phyloP scores from a whole-genome alignment of 306 rosid genomes.

The Cicer yamashitae region DNA sequence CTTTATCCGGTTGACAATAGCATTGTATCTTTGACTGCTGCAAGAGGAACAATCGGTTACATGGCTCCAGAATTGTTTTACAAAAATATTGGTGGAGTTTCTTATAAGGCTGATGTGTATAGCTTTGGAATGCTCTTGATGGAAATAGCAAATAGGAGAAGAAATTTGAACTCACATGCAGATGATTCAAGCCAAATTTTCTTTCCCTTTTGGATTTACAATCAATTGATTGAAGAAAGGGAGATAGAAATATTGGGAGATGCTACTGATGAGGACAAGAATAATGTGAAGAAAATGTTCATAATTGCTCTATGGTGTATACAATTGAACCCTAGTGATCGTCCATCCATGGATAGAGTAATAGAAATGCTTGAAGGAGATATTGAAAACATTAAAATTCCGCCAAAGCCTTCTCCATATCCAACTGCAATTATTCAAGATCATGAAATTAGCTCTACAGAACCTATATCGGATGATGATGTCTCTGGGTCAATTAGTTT shows the following conservation, averaged over 20 bases:
- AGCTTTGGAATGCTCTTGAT: constrained; percentile 45
- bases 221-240: background rate
- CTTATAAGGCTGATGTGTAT: constrained; percentile 27
- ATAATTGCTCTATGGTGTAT: constrained; percentile 53
- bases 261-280: background rate
- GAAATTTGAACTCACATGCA: constrained; percentile 13
- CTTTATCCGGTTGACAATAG: constrained; percentile 15
- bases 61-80: constrained; percentile 48
- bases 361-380: constrained; percentile 50
- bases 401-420: constrained; percentile 45
- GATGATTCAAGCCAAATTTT: constrained; percentile 41
- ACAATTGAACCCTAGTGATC: constrained; percentile 43
- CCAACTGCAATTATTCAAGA: constrained; percentile 1
- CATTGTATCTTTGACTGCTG: constrained; percentile 11
- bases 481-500: background rate
- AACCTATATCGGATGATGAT: background rate
- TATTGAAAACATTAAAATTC: constrained; percentile 28
- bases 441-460: background rate
- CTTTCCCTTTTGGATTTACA: constrained; percentile 42
- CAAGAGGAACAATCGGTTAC: constrained; percentile 40
- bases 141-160: constrained; percentile 36
- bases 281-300: constrained; percentile 37
- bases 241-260: constrained; percentile 35
- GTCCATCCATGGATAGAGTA: constrained; percentile 51
- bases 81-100: constrained; percentile 37